These are phyloP conservation scores for Polyporus tsugae DNA, from an alignment of 1,284 basidiomycete genomes.

Conservation along the genomic window DNA sequence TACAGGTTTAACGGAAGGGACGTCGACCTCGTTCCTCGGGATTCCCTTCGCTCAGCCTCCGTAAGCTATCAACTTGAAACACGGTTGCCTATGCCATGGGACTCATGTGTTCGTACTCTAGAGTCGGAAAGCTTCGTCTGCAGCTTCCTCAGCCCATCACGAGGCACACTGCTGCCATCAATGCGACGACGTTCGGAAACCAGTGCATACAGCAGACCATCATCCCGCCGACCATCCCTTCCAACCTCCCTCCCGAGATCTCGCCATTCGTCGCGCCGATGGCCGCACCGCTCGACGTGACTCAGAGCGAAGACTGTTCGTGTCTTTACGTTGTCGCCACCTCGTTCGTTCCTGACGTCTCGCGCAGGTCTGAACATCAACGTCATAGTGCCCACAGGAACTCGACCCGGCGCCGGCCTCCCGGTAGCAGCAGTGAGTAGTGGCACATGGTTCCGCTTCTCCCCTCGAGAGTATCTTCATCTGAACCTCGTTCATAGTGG, in stretches of 20 bases:
- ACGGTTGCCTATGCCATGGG: neutral
- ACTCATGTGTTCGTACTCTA: neutral
- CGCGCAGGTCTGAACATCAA: slow-evolving; percentile 64
- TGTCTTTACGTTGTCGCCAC: neutral
- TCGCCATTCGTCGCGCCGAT: slow-evolving; percentile 47
- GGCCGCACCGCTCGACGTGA: slow-evolving; percentile 40
- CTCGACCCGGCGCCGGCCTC: slow-evolving; percentile 43
- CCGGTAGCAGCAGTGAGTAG: slow-evolving; percentile 49
- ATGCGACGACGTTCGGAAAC: slow-evolving; percentile 52
- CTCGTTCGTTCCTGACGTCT: neutral
- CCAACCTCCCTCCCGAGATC: slow-evolving; percentile 44
- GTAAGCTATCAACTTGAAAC: slow-evolving; percentile 45
- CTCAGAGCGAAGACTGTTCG: slow-evolving; percentile 58
- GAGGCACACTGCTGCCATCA: slow-evolving; percentile 48
- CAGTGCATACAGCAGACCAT: slow-evolving; percentile 61
- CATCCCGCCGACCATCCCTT: slow-evolving; percentile 33
- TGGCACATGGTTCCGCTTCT: neutral
- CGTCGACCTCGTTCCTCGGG: slow-evolving; percentile 53
- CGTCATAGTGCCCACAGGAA: slow-evolving; percentile 56
- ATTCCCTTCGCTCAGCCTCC: slow-evolving; percentile 61
- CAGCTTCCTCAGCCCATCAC: slow-evolving; percentile 51
- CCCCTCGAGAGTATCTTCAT: neutral
- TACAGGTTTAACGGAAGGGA: slow-evolving; percentile 21
- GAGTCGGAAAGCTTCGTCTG: slow-evolving; percentile 46
- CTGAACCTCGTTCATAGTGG: slow-evolving; percentile 28